Evolutionary conservation across 257 asterid genomes (phyloP), one percentile per base, ranked within the genome.

Genomic region (Eucommia ulmoides): DNA sequence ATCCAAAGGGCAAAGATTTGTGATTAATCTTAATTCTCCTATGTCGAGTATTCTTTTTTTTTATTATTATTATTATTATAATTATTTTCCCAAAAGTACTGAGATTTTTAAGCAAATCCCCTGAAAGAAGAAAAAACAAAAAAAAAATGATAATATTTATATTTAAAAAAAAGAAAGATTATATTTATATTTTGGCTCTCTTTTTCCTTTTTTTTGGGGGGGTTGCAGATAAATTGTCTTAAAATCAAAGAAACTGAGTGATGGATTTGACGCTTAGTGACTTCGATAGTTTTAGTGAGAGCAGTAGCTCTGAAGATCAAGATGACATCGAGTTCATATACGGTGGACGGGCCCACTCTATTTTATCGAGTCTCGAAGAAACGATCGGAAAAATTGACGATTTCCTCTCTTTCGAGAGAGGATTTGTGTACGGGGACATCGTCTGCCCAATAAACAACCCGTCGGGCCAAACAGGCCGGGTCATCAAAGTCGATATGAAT

Each of bases 351-450:
- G 99, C 99, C 29, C 66, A 61, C 45, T 69, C 74, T 45, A 75
- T 91, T 58, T 82, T 91, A 59, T 83, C 99, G 17, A 77, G 81
- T 58, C 93, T 91, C 8, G 95, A 83, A 66, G 93, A 91, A 33
- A 65, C 87, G 25, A 78, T 91, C 8, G 80, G 77, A 20, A 86
- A 69, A 49, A 86, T 91, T 0, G 97, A 91, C 19, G 95, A 86
- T 69, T 80, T 86, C 59, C 96, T 91, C 67, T 65, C 79, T 61
- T 91, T 91, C 22, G 99, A 86, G 59, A 74, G 93, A 56, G 76
- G 72, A 4, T 86, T 75, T 67, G 16, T 62, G 24, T 77, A 60
- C 1, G 87, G 94, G 21, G 95, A 86, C 63, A 66, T 86, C 48
- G 95, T 91, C 50, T 74, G 87, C 67, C 67, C 65, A 38, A 73